Evolutionary conservation across 345 rosid genomes (phyloP).

Genomic region (Ceriops decandra): DNA sequence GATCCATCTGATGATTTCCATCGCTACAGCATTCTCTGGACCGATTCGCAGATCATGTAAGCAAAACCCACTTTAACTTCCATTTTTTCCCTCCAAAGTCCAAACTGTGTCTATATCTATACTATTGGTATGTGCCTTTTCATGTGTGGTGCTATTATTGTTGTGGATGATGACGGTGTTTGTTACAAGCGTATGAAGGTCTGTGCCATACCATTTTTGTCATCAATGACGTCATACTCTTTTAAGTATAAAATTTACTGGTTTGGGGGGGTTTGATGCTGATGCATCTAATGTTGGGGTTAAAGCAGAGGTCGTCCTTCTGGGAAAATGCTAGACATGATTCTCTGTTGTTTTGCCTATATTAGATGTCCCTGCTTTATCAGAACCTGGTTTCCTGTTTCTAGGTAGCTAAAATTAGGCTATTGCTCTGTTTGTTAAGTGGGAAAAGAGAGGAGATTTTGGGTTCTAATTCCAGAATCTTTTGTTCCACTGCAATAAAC

Average conservation of each 20-base stretch:
- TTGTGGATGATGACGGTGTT: not conserved
- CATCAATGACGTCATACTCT: conserved; percentile 12
- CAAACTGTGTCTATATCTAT: not conserved
- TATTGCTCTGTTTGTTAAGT: conserved; percentile 20
- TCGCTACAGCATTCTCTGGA: conserved; percentile 90
- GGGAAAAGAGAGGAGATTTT: conserved; percentile 4
- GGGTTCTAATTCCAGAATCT: not conserved
- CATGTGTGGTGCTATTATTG: not conserved
- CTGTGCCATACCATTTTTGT: conserved; percentile 3
- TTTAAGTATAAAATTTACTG: conserved; percentile 9
- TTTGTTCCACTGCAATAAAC: not conserved
- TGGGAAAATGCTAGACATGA: conserved; percentile 12
- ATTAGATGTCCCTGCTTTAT: conserved; percentile 24
- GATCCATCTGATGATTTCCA: conserved; percentile 95
- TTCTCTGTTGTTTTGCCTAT: conserved; percentile 25
- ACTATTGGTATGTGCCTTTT: not conserved
- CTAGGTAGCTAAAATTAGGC: conserved; percentile 6
- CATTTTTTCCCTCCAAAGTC: not conserved
- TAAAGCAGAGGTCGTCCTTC: conserved; percentile 15
- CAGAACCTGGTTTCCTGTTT: conserved; percentile 18
- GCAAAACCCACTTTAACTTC: conserved; percentile 17
- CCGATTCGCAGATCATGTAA: conserved; percentile 84
- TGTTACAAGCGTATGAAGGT: not conserved
- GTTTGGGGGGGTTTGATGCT: conserved; percentile 19
- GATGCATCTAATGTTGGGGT: conserved; percentile 14